Conservation (phyloP, 2,329 filamentous ascomycete genomes). For the Beauveria sp. region DNA sequence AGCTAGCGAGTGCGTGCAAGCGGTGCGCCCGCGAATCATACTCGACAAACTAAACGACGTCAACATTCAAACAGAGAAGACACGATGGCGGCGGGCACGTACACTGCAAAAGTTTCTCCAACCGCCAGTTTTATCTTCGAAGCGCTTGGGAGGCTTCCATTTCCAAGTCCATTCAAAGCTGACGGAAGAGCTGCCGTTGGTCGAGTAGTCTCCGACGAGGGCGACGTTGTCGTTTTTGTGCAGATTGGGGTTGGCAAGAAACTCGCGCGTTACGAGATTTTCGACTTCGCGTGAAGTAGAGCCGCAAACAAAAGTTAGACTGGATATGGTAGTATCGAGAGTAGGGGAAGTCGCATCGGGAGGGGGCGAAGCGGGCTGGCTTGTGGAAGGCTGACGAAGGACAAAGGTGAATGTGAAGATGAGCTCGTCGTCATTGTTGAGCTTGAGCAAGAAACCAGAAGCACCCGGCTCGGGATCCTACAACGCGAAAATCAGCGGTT, state of each 20-base stretch:
- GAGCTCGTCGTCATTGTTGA: constrained; percentile 86
- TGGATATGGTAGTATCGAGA: constrained; percentile 71
- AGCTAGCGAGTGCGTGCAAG: constrained; percentile 79
- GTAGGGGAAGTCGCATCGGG: constrained; percentile 54
- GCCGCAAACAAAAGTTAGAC: constrained; percentile 86
- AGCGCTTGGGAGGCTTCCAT: constrained; percentile 80
- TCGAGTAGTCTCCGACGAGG: constrained; percentile 85
- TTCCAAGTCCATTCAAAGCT: constrained; percentile 95
- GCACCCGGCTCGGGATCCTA: constrained; percentile 68
- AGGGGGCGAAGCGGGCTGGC: constrained; percentile 38
- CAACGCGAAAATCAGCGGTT: neutral
- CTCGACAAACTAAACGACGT: constrained; percentile 68
- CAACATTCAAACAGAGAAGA: constrained; percentile 14
- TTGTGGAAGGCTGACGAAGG: constrained; percentile 50
- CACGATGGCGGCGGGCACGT: constrained; percentile 23
- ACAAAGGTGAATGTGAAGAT: constrained; percentile 90
- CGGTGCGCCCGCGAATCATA: constrained; percentile 91
- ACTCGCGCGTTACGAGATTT: constrained; percentile 88
- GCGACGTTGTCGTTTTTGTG: constrained; percentile 97
- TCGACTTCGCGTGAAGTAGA: constrained; percentile 82
- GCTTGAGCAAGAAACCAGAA: constrained; percentile 76
- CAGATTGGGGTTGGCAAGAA: constrained; percentile 92
- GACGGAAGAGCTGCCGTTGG: constrained; percentile 72
- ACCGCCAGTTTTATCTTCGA: constrained; percentile 78
- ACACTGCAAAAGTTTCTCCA: constrained; percentile 95